Percentiles rank a stretch among this genome's conserved stretches.
These are phyloP conservation scores for Termitomyces sp. DNA, from an alignment of 768 basidiomycete species.

Conservation along the genomic window DNA sequence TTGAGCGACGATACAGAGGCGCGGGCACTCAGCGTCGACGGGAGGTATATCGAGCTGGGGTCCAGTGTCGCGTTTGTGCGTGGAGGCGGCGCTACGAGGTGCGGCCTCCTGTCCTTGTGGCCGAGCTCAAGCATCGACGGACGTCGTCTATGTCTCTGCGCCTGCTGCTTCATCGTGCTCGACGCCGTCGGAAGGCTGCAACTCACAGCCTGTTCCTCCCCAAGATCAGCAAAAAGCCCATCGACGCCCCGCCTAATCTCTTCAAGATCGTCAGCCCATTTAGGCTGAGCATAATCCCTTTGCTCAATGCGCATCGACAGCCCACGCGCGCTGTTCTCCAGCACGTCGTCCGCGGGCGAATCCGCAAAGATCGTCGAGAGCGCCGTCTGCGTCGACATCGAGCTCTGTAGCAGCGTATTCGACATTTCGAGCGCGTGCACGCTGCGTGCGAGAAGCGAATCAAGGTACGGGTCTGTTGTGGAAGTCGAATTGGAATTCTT, in stretches of 20 bases:
- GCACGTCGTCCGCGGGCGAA: slow-evolving; percentile 39
- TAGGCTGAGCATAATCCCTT: slow-evolving; percentile 39
- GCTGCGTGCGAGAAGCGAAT: slow-evolving; percentile 76
- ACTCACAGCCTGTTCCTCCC: slow-evolving; percentile 26
- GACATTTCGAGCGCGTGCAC: slow-evolving; percentile 87
- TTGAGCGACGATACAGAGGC: slow-evolving; percentile 24
- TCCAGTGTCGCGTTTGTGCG: slow-evolving; percentile 42
- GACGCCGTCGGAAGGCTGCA: slow-evolving; percentile 40
- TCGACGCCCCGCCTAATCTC: slow-evolving; percentile 64
- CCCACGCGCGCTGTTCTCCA: slow-evolving; percentile 46
- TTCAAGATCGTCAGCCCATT: slow-evolving; percentile 68
- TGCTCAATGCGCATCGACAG: slow-evolving; percentile 49
- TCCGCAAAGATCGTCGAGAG: slow-evolving; percentile 46
- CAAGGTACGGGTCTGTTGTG: slow-evolving; percentile 60
- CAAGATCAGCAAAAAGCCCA: slow-evolving; percentile 40
- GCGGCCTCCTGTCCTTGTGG: slow-evolving; percentile 25
- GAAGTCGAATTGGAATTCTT: slow-evolving; percentile 11
- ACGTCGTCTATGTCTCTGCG: slow-evolving; percentile 23
- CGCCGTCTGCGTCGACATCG: slow-evolving; percentile 66
- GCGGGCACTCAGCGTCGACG: slow-evolving; percentile 69
- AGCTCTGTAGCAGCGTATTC: slow-evolving; percentile 71
- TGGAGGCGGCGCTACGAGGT: slow-evolving; percentile 65
- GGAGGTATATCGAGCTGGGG: slow-evolving; percentile 51
- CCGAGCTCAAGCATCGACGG: slow-evolving; percentile 45
- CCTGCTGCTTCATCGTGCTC: slow-evolving; percentile 3